Evolutionary conservation across 176 grass and related monocot genomes (phyloP), one percentile per base, ranked within the genome.

Genomic region (Musa schizocarpa): DNA sequence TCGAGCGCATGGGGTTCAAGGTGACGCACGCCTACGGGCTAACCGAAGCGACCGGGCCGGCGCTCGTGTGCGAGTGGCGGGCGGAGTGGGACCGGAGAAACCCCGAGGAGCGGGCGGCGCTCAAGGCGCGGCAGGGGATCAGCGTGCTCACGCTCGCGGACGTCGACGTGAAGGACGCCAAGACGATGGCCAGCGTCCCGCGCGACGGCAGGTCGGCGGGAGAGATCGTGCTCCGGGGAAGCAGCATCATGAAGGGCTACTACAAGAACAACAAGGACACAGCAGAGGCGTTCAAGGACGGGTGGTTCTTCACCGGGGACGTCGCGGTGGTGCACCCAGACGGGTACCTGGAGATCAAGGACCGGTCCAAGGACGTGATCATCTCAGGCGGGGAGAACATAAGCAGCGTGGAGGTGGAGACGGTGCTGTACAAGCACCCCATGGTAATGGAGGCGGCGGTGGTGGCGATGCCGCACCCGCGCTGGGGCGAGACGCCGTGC

Each of bases 201-300:
- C 75, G 82, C 13, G 90, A 92, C 82, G 87, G 90, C 1, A 82
- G 29, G 56, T 53, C 87, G 7, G 13, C 85, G 8, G 90, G 90
- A 0, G 90, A 92, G 90, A 92, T 92, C 76, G 84, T 85, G 0
- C 81, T 92, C 19, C 90, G 86, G 0, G 90, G 86, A 0, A 84
- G 84, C 77, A 89, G 86, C 87, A 71, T 92, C 76, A 92, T 89
- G 87, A 88, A 89, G 76, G 90, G 90, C 0, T 92, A 92, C 76
- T 85, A 86, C 73, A 92, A 89, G 22, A 89, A 89, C 80, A 72
- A 68, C 1, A 48, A 78, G 43, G 90, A 81, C 3, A 92, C 85
- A 61, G 63, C 51, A 0, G 19, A 29, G 8, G 78, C 87, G 8
- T 89, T 92, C 72, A 74, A 14, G 72, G 84, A 72, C 29, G 87